Conservation (phyloP, 176 grass and related monocot species). For the Microstegium vimineum region DNA sequence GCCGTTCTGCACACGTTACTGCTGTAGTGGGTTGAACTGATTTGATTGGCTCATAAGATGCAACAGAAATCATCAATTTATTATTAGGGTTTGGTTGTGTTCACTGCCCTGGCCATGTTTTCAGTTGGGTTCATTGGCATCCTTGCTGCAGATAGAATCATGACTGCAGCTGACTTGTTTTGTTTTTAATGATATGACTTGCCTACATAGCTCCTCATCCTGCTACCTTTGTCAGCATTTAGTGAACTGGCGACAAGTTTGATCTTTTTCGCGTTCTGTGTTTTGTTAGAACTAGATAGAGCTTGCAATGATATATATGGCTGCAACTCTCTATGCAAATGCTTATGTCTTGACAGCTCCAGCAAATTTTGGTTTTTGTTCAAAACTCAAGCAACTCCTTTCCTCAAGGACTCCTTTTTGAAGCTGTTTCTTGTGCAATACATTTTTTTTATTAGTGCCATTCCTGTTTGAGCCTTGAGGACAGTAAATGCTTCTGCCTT, state of each 20-base stretch:
- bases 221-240: not conserved
- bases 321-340: not conserved
- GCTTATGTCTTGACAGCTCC: not conserved
- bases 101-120: not conserved
- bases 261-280: not conserved
- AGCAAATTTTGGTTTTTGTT: not conserved
- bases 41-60: not conserved
- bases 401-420: not conserved
- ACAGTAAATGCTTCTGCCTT: not conserved
- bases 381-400: not conserved
- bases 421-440: not conserved
- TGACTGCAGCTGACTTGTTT: not conserved
- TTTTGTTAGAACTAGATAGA: conserved; percentile 6
- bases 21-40: not conserved
- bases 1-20: not conserved
- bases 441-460: not conserved
- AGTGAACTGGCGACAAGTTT: not conserved
- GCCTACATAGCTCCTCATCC: not conserved
- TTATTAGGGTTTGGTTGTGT: not conserved
- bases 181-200: conserved; percentile 4
- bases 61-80: not conserved
- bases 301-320: not conserved
- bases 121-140: not conserved
- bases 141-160: not conserved
- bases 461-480: not conserved